Conservation (phyloP, 2,329 filamentous ascomycete genomes). For the Alternaria solani region DNA sequence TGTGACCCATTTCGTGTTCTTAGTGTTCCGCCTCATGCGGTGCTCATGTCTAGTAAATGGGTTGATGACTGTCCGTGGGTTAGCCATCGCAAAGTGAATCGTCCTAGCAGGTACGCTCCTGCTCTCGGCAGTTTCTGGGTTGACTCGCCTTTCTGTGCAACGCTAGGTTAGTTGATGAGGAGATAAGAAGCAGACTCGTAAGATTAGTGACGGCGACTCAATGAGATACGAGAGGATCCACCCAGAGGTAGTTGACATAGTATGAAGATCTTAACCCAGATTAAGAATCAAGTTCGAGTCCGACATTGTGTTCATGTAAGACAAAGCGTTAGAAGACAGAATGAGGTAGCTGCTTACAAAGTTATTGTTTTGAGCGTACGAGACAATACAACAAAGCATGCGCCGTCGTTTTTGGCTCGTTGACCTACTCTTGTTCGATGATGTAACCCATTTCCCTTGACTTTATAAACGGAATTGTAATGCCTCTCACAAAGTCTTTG, state of each 20-base stretch:
- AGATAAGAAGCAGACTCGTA: neutral
- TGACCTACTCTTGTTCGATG: neutral
- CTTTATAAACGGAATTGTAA: neutral
- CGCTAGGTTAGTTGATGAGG: neutral
- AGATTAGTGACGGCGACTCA: neutral
- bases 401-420: too few species aligned
- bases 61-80: conserved; percentile 6
- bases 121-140: neutral
- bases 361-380: neutral
- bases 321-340: conserved; percentile 6
- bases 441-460: neutral
- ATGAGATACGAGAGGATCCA: neutral
- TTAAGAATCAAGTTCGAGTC: neutral
- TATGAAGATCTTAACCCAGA: neutral
- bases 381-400: conserved; percentile 1
- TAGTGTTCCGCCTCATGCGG: conserved; percentile 12
- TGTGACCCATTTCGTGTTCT: conserved; percentile 11
- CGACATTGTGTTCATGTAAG: neutral
- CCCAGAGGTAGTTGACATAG: neutral
- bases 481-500: neutral
- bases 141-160: neutral
- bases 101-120: neutral
- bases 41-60: conserved; percentile 16
- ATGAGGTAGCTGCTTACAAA: neutral
- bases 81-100: conserved; percentile 1